A percentile compares a stretch with the other conserved stretches of the same genome.
These are phyloP conservation scores for Scytalidium sp. DNA, from an alignment of 2,329 filamentous ascomycete genomes.

Conservation along the genomic window DNA sequence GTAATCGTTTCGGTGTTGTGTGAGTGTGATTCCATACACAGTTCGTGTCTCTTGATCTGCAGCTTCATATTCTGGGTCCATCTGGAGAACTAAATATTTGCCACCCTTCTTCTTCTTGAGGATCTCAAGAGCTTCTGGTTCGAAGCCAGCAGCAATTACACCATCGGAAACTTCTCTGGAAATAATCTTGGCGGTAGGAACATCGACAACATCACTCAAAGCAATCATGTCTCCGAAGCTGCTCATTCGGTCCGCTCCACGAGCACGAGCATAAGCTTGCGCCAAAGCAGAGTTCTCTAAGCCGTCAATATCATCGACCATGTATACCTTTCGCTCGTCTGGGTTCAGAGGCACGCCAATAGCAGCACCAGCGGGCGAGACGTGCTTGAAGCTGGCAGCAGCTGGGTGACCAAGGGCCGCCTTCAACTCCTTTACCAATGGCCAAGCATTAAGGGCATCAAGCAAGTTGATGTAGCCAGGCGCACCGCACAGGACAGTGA, in stretches of 20 bases:
- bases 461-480: slow-evolving; percentile 98
- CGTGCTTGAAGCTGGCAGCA: slow-evolving; percentile 98
- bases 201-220: slow-evolving; percentile 84
- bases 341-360: slow-evolving; percentile 84
- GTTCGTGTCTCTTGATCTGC: slow-evolving; percentile 72
- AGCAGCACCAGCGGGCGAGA: slow-evolving; percentile 92
- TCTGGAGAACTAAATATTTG: slow-evolving; percentile 93
- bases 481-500: slow-evolving; percentile 86
- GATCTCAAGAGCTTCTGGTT: slow-evolving; percentile 81
- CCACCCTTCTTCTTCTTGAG: slow-evolving; percentile 98
- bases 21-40: slow-evolving; percentile 84
- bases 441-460: slow-evolving; percentile 95
- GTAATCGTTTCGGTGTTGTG: slow-evolving; percentile 91
- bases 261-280: slow-evolving; percentile 92
- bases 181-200: slow-evolving; percentile 95
- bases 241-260: slow-evolving; percentile 97
- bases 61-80: slow-evolving; percentile 86
- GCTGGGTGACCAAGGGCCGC: slow-evolving; percentile 82
- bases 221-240: slow-evolving; percentile 97
- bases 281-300: slow-evolving; percentile 84
- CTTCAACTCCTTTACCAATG: slow-evolving; percentile 93
- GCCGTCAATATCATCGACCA: slow-evolving; percentile 91
- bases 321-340: slow-evolving; percentile 95
- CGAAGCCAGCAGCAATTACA: slow-evolving; percentile 87
- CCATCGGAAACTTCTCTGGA: slow-evolving; percentile 97